Evolutionary conservation across 2,329 filamentous ascomycete species (phyloP), one percentile per base, ranked within the genome.

Genomic region (Taxawa tesnikishii): DNA sequence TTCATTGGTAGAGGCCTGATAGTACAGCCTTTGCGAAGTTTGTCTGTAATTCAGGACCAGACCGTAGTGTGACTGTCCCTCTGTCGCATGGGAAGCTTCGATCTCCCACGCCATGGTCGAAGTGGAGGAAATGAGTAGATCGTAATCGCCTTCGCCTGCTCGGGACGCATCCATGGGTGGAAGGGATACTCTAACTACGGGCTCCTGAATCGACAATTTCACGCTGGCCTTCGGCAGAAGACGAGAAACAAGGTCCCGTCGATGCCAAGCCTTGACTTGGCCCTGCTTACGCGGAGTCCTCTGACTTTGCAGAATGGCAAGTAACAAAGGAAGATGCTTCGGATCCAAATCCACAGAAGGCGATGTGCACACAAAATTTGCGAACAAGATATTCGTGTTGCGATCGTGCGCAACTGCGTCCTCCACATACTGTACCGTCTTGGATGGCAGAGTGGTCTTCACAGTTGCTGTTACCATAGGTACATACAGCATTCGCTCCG

Each of bases 401-500:
- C 83, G 76, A 56, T 96, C 85, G 8, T 71, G 67, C 23, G 73
- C 78, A 43, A 79, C 79, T 35, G 63, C 62, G 19, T 79, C 71
- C 36, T 77, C 70, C 2, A 77, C 73, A 33, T 87, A 71, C 50
- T 88, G 81, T 8, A 98, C 78, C 0, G 87, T 93, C 56, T 96
- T 94, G 9, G 90, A 92, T 5, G 88, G 88, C 6, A 96, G 61
- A 0, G 92, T 98, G 0, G 90, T 96, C 54, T 88, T 84, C 38
- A 96, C 75, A 0, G 79, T 98, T 3, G 87, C 94, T 2, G 90
- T 98, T 13, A 88, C 83, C 90, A 98, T 96, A 1, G 90, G 90
- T 26, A 98, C 73, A 53, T 98, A 98, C 14, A 94, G 60, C 36
- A 98, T 70, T 33, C 88, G 77, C 51, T 94, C 84, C 1, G 83